Base-by-base conservation (phyloP, 1,284 basidiomycete species). In the Fomitopsis palustris region DNA sequence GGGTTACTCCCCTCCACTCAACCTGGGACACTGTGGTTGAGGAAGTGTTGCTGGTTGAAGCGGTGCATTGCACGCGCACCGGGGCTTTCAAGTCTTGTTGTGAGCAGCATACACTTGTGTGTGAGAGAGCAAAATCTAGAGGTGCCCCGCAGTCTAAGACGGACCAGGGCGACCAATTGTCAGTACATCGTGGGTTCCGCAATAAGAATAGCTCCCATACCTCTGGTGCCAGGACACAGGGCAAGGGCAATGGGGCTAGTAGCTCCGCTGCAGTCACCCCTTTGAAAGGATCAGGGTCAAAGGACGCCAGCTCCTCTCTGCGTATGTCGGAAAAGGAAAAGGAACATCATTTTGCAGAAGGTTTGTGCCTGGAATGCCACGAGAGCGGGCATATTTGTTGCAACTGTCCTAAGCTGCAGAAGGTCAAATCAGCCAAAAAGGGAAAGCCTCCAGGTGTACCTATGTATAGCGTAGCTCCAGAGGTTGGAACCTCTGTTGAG, bases 1-100 rank as follows among this genome's bases (percentile, higher is more conserved):
- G 62, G 1, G 53, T 75, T 0, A 70, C 73, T 19, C 75, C 74
- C 21, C 51, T 53, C 0, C 23, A 35, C 4, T 57, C 62, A 0
- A 43, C 35, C 2, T 67, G 63, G 63, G 16, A 52, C 0, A 49
- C 64, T 3, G 62, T 66, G 8, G 25, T 51, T 1, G 53, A 61
- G 7, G 61, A 57, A 1, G 66, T 65, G 12, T 55, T 63, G 16
- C 35, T 62, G 2, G 57, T 61, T 31, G 64, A 69, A 37, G 49
- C 65, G 0, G 56, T 64, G 1, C 59, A 60, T 7, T 19, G 53
- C 1, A 58, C 61, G 21, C 29, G 55, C 3, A 14, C 42, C 16
- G 27, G 17, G 2, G 8, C 8, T 2, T 35, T 35, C 35, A 35
- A 3, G 10, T 35, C 35, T 35, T 12, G 35, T 7, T 12, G 31